phyloP scores from a whole-genome alignment of 2,329 filamentous ascomycete genomes.

The Phoma sp. region DNA sequence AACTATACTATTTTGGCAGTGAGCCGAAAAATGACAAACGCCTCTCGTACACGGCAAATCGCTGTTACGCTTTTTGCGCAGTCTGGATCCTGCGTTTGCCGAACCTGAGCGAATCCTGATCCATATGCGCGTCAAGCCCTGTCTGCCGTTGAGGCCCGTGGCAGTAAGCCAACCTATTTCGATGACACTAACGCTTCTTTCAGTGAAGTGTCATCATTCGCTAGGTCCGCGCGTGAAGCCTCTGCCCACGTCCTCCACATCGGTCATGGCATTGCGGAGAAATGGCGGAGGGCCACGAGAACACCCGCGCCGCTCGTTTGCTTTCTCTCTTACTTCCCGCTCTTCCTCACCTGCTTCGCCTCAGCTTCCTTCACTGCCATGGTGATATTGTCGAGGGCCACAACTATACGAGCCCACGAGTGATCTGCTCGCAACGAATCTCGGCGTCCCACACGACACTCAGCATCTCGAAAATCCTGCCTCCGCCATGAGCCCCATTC shows the following conservation, averaged over 20 bases:
- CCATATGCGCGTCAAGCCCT: constrained; percentile 14
- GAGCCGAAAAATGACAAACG: constrained; percentile 6
- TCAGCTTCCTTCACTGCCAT: constrained; percentile 22
- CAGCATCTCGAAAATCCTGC: constrained; percentile 22
- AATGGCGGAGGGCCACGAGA: constrained; percentile 32
- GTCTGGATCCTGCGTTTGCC: constrained; percentile 15
- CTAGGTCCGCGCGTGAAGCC: constrained; percentile 26
- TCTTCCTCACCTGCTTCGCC: constrained; percentile 3
- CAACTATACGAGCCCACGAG: constrained; percentile 19
- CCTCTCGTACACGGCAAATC: constrained; percentile 11
- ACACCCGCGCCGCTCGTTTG: constrained; percentile 19
- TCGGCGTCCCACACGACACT: constrained; percentile 20
- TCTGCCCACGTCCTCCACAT: constrained; percentile 27
- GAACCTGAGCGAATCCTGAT: constrained; percentile 19
- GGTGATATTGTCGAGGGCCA: constrained; percentile 22
- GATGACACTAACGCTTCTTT: constrained; percentile 21
- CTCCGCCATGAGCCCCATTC: constrained; percentile 27
- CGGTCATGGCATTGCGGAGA: constrained; percentile 41
- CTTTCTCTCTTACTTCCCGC: constrained; percentile 9
- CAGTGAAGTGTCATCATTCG: constrained; percentile 23
- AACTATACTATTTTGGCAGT: not conserved
- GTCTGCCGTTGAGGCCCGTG: constrained; percentile 15
- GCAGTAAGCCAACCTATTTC: constrained; percentile 21
- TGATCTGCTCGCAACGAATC: constrained; percentile 30
- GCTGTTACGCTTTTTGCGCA: constrained; percentile 7